phyloP scores from a whole-genome alignment of 139 green algal species.

The Eudorina sp. region DNA sequence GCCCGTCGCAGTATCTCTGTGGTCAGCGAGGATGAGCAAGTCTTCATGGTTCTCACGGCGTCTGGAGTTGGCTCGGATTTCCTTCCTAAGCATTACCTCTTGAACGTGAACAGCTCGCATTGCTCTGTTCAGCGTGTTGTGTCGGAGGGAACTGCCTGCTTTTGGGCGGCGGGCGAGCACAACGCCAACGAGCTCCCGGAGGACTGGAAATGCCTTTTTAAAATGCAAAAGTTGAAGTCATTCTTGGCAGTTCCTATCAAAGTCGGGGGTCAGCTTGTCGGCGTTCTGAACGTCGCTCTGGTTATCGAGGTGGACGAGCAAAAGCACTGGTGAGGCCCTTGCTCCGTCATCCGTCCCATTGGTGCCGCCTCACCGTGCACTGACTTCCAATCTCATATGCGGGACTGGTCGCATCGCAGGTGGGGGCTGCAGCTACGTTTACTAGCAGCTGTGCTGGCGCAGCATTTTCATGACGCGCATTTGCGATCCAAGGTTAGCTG shows the following conservation, averaged over 20 bases:
- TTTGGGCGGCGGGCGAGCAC: slow-evolving; percentile 54
- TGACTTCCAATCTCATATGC: too few relatives aligned
- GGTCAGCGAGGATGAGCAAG: slow-evolving; percentile 49
- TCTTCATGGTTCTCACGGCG: slow-evolving; percentile 50
- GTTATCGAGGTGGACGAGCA: slow-evolving; percentile 54
- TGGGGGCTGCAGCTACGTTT: slow-evolving; percentile 53
- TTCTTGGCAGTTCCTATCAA: slow-evolving; percentile 57
- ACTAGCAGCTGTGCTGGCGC: slow-evolving; percentile 52
- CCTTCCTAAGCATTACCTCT: slow-evolving; percentile 50
- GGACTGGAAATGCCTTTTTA: slow-evolving; percentile 55
- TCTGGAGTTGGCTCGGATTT: slow-evolving; percentile 48
- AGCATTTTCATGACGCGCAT: slow-evolving; percentile 50
- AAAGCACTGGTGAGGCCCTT: slow-evolving; percentile 45
- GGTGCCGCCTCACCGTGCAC: too few relatives aligned
- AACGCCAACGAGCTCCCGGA: slow-evolving; percentile 49
- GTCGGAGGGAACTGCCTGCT: slow-evolving; percentile 47
- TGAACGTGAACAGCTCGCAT: slow-evolving; percentile 26
- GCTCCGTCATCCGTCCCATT: too few relatives aligned
- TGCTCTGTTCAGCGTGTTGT: slow-evolving; percentile 50
- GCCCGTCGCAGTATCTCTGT: slow-evolving; percentile 43
- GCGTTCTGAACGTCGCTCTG: slow-evolving; percentile 54
- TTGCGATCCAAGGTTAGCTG: slow-evolving; percentile 52
- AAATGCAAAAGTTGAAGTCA: slow-evolving; percentile 51
- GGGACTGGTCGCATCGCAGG: too few relatives aligned
- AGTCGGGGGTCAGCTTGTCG: slow-evolving; percentile 48